These are phyloP conservation scores for Suillus hirtellus DNA, from an alignment of 768 basidiomycete genomes.

Conservation along the genomic window DNA sequence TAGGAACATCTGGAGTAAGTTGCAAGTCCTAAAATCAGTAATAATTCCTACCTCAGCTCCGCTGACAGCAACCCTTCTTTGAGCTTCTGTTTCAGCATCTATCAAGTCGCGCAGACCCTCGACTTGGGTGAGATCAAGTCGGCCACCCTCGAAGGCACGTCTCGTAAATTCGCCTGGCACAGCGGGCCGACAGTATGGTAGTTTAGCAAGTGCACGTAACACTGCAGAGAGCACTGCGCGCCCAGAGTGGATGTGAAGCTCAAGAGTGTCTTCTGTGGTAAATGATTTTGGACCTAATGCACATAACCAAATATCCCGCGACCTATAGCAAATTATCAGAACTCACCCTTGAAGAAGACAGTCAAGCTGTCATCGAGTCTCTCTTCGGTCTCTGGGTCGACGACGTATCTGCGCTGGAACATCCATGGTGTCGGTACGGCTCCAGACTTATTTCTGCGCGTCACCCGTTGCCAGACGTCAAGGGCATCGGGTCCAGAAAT, in stretches of 20 bases:
- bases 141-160: slow-evolving; percentile 77
- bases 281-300: slow-evolving; percentile 72
- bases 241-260: slow-evolving; percentile 87
- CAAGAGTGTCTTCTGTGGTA: slow-evolving; percentile 80
- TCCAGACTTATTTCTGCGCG: slow-evolving; percentile 33
- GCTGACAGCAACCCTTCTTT: slow-evolving; percentile 70
- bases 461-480: slow-evolving; percentile 61
- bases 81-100: slow-evolving; percentile 84
- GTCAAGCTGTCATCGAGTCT: slow-evolving; percentile 78
- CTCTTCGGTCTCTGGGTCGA: slow-evolving; percentile 61
- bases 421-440: slow-evolving; percentile 57
- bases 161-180: slow-evolving; percentile 89
- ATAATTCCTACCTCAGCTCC: slow-evolving; percentile 60
- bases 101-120: slow-evolving; percentile 87
- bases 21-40: background rate
- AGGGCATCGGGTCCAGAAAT: slow-evolving; percentile 77
- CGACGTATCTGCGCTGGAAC: slow-evolving; percentile 67
- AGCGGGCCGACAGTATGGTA: slow-evolving; percentile 74
- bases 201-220: slow-evolving; percentile 56
- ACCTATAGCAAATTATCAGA: background rate
- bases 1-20: slow-evolving; percentile 29
- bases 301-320: slow-evolving; percentile 5
- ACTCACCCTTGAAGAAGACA: slow-evolving; percentile 77
- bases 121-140: slow-evolving; percentile 85
- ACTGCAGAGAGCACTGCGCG: slow-evolving; percentile 76